phyloP scores from a whole-genome alignment of 2,329 filamentous ascomycete genomes.

The Beauveria sp. region DNA sequence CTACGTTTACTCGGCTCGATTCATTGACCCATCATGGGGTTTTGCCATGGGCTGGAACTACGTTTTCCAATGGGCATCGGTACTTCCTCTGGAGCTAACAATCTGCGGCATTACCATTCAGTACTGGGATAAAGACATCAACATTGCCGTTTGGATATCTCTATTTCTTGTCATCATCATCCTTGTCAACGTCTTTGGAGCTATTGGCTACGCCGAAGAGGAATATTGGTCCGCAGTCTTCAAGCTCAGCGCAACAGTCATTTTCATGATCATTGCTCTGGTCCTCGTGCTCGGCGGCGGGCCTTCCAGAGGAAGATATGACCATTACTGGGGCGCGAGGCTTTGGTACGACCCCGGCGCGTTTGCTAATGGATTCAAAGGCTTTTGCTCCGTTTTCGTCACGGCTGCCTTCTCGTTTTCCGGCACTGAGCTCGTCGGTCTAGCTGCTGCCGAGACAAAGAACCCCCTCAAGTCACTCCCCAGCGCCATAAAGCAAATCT shows the following conservation, averaged over 20 bases:
- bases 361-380: conserved; percentile 68
- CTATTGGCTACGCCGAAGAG: conserved; percentile 48
- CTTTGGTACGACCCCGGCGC: conserved; percentile 44
- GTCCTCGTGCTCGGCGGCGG: conserved; percentile 54
- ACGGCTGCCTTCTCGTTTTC: conserved; percentile 67
- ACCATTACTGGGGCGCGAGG: conserved; percentile 40
- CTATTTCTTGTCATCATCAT: conserved; percentile 46
- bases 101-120: conserved; percentile 40
- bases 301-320: conserved; percentile 37
- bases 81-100: conserved; percentile 40
- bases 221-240: conserved; percentile 52
- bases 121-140: conserved; percentile 39
- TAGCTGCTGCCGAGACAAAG: conserved; percentile 62
- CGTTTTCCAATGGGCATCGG: conserved; percentile 37
- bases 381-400: conserved; percentile 64
- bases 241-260: conserved; percentile 49
- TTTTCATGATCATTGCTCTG: conserved; percentile 58
- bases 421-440: conserved; percentile 66
- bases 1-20: conserved; percentile 48
- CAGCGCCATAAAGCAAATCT: conserved; percentile 73
- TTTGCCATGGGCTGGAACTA: conserved; percentile 44
- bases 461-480: conserved; percentile 69
- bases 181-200: conserved; percentile 48
- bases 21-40: conserved; percentile 50
- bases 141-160: conserved; percentile 45